Evolutionary conservation across 1,139 yeast species (phyloP).

Genomic region (Debaryomyces psychrophilus): DNA sequence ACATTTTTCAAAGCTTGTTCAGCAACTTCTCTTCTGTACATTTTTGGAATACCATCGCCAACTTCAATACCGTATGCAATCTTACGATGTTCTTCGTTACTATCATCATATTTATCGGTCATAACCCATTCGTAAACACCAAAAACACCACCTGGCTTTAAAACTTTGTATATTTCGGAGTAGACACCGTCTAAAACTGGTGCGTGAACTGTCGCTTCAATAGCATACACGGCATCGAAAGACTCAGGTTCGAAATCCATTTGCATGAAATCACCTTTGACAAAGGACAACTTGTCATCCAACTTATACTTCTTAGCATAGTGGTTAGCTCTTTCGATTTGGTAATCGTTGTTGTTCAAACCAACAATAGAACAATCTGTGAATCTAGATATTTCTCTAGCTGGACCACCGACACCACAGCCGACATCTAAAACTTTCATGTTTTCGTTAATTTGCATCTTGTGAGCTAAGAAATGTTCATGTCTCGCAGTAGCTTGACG

Average conservation of each 20-base stretch:
- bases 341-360: slow-evolving; percentile 95
- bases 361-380: slow-evolving; percentile 88
- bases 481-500: slow-evolving; percentile 96
- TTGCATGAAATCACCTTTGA: slow-evolving; percentile 98
- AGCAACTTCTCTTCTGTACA: slow-evolving; percentile 86
- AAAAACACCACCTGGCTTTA: slow-evolving; percentile 96
- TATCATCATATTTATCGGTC: slow-evolving; percentile 92
- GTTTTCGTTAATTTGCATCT: slow-evolving; percentile 75
- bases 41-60: slow-evolving; percentile 98
- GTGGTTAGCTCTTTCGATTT: slow-evolving; percentile 86
- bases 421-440: slow-evolving; percentile 97
- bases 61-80: slow-evolving; percentile 96
- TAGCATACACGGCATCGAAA: slow-evolving; percentile 97
- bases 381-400: slow-evolving; percentile 91
- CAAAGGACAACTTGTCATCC: slow-evolving; percentile 76
- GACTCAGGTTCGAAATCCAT: slow-evolving; percentile 91
- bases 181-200: slow-evolving; percentile 96
- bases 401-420: slow-evolving; percentile 99
- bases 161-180: slow-evolving; percentile 89
- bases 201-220: slow-evolving; percentile 98
- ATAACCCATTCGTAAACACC: slow-evolving; percentile 99
- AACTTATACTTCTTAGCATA: slow-evolving; percentile 71
- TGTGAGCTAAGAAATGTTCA: slow-evolving; percentile 90
- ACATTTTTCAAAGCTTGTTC: slow-evolving; percentile 81
- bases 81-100: slow-evolving; percentile 86